phyloP scores from a whole-genome alignment of 2,329 filamentous ascomycete genomes.

The Pseudopyricularia javanii region DNA sequence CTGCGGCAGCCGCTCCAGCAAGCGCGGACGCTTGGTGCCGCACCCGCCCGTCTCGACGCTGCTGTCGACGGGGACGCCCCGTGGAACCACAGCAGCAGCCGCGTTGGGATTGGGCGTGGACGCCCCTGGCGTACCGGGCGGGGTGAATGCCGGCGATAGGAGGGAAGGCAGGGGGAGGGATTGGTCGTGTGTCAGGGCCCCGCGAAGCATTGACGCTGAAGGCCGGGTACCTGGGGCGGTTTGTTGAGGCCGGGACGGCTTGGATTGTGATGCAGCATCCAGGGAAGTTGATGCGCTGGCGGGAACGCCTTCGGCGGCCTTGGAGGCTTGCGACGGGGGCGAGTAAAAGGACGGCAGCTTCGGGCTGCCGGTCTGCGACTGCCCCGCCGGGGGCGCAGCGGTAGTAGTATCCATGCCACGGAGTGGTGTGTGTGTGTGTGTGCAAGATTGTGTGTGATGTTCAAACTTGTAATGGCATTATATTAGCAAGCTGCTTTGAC shows the following conservation, averaged over 20 bases:
- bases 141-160: constrained; percentile 77
- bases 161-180: constrained; percentile 48
- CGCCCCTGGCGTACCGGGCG: constrained; percentile 51
- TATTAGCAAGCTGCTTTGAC: too few relatives aligned
- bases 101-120: constrained; percentile 30
- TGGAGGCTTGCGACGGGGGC: constrained; percentile 10
- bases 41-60: constrained; percentile 45
- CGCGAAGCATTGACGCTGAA: constrained; percentile 5
- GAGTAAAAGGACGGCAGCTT: constrained; percentile 18
- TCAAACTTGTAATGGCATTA: too few relatives aligned
- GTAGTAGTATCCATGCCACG: not conserved
- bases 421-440: too few relatives aligned
- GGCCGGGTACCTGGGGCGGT: not conserved
- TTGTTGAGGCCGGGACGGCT: constrained; percentile 6
- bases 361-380: constrained; percentile 1
- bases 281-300: not conserved
- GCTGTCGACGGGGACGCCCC: constrained; percentile 47
- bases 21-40: constrained; percentile 52
- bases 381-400: not conserved
- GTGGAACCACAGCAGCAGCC: constrained; percentile 20
- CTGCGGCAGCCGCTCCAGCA: constrained; percentile 64
- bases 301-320: constrained; percentile 8
- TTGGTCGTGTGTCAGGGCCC: constrained; percentile 6
- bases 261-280: constrained; percentile 4
- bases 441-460: not conserved